Conservation (phyloP, 768 basidiomycete genomes). For the Auricularia auricula-judae region DNA sequence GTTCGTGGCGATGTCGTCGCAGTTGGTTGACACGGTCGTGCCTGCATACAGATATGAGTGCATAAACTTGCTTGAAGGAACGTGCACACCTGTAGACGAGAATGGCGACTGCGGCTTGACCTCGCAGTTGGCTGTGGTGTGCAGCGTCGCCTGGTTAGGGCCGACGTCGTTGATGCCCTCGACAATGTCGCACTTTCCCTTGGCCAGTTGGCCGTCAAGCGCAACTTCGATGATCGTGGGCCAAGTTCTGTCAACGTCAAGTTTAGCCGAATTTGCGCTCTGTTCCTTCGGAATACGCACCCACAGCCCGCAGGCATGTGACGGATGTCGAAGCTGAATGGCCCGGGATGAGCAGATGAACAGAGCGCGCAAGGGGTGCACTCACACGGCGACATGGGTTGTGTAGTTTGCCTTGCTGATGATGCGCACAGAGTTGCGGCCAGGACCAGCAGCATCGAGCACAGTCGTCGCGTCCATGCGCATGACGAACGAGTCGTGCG, state of each 20-base stretch:
- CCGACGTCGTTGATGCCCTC: conserved; percentile 30
- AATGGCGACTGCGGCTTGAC: not conserved
- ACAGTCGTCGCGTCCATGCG: conserved; percentile 42
- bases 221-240: conserved; percentile 38
- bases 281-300: conserved; percentile 19
- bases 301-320: conserved; percentile 56
- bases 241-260: conserved; percentile 25
- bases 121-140: conserved; percentile 30
- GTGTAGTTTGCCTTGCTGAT: conserved; percentile 40
- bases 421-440: conserved; percentile 49
- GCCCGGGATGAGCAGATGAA: conserved; percentile 7
- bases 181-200: conserved; percentile 27
- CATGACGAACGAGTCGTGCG: conserved; percentile 40
- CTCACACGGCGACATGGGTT: conserved; percentile 44
- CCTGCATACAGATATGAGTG: conserved; percentile 13
- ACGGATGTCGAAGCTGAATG: conserved; percentile 32
- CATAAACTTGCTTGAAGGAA: not conserved
- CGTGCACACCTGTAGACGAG: not conserved
- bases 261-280: not conserved
- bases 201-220: conserved; percentile 30
- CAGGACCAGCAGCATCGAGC: conserved; percentile 36
- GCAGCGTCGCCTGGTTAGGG: conserved; percentile 43
- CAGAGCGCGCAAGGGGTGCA: conserved; percentile 1
- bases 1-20: conserved; percentile 33
- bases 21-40: conserved; percentile 31